Percentiles rank a stretch among this genome's conserved stretches.
Conservation (phyloP, 169 alveolate genomes). For the Cryptosporidium ubiquitum region DNA sequence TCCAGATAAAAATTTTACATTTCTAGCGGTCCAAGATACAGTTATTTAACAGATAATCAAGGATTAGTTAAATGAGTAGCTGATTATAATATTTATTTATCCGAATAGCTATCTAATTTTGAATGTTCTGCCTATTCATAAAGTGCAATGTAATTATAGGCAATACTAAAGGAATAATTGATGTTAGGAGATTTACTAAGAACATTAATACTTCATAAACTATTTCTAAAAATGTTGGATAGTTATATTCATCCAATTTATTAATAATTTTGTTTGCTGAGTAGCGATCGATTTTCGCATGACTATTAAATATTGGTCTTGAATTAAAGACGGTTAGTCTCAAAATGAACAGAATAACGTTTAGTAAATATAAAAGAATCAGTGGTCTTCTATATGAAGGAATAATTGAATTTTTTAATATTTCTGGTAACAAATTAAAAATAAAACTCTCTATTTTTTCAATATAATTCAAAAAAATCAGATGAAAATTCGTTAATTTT, state of each 20-base stretch:
- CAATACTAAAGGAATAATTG: slow-evolving; percentile 53
- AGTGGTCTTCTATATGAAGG: slow-evolving; percentile 63
- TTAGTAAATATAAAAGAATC: slow-evolving; percentile 5
- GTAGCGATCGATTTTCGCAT: background rate
- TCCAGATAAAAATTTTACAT: slow-evolving; percentile 53
- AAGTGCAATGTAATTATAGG: slow-evolving; percentile 37
- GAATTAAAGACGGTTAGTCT: slow-evolving; percentile 25
- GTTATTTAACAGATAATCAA: background rate
- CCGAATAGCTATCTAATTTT: background rate
- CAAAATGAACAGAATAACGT: background rate
- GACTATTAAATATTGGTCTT: slow-evolving; percentile 24
- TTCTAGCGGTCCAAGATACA: slow-evolving; percentile 58
- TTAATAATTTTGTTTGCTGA: background rate
- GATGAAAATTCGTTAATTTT: background rate
- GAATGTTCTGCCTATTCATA: slow-evolving; percentile 29
- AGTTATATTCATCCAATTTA: background rate
- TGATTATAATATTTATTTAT: background rate
- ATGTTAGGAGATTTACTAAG: slow-evolving; percentile 24
- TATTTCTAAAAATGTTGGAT: slow-evolving; percentile 33
- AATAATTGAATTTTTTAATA: slow-evolving; percentile 11
- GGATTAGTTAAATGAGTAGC: background rate
- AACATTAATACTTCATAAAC: slow-evolving; percentile 40
- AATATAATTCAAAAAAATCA: background rate
- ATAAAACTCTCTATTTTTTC: background rate
- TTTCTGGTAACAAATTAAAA: slow-evolving; percentile 29